Conservation (phyloP, 2,329 filamentous ascomycete species). For the Chalaropsis ovoidea region DNA sequence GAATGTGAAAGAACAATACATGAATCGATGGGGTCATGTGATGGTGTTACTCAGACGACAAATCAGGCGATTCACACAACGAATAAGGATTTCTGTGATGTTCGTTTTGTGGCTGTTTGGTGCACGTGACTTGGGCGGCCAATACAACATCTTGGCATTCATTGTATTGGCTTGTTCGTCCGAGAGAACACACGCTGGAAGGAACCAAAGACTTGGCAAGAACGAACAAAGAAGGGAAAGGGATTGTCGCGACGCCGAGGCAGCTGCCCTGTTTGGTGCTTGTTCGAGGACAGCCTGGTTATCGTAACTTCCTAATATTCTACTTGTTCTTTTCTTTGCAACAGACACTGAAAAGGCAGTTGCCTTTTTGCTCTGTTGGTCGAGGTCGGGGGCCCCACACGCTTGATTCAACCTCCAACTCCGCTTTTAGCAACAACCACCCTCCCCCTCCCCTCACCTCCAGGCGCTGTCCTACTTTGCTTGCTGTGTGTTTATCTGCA, state of each 20-base stretch:
- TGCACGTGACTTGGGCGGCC: too few species aligned
- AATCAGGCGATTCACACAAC: not conserved
- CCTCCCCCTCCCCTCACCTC: not conserved
- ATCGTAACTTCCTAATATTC: not conserved
- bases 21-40: not conserved
- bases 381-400: not conserved
- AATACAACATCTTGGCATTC: slow-evolving; percentile 17
- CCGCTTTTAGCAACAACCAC: not conserved
- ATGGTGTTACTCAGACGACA: not conserved
- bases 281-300: not conserved
- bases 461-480: not conserved
- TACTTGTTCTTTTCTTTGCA: not conserved
- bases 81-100: not conserved
- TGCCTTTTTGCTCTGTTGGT: not conserved
- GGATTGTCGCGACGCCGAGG: not conserved
- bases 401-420: too few species aligned
- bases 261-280: not conserved
- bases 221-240: not conserved
- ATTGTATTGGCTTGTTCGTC: not conserved
- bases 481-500: not conserved
- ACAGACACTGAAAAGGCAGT: not conserved
- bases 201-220: slow-evolving; percentile 9
- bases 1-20: not conserved
- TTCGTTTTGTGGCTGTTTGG: not conserved
- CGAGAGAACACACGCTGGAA: not conserved